Evolutionary conservation across 805 yeast genomes (phyloP), one percentile per base, ranked within the genome.

Genomic region (Candida boidinii): DNA sequence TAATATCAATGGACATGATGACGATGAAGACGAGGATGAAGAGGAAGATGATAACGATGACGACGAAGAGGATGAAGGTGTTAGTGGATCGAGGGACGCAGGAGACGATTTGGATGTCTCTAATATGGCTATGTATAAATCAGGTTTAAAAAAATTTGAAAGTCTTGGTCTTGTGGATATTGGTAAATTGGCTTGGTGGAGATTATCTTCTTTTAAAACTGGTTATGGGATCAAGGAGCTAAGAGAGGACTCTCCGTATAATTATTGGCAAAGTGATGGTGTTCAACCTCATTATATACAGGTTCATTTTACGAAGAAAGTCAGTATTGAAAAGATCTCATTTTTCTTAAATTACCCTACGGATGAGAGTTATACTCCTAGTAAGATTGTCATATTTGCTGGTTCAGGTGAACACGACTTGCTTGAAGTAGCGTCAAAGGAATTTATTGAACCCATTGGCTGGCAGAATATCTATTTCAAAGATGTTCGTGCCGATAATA

Each of bases 261-360:
- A 76, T 1, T 90, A 66, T 53, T 92, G 99, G 99, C 98, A 92
- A 55, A 80, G 94, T 28, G 98, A 92, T 51, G 98, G 96, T 0
- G 66, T 70, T 10, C 85, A 80, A 45, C 98, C 97, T 0, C 99
- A 92, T 57, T 64, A 61, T 18, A 62, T 92, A 5, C 82, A 82
- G 29, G 70, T 86, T 2, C 87, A 76, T 47, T 92, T 92, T 54
- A 67, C 87, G 20, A 87, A 82, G 47, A 67, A 74, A 31, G 94
- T 87, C 4, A 64, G 75, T 15, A 58, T 92, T 3, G 74, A 78
- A 31, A 55, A 83, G 33, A 56, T 92, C 1, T 75, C 86, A 1
- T 48, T 92, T 5, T 92, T 75, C 55, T 70, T 82, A 15, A 84
- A 88, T 45, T 75, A 69, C 44, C 53, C 62, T 3, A 58, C 73